Percentiles rank a stretch among this genome's conserved stretches.
Conservation (phyloP, 2,329 filamentous ascomycete genomes). For the Knoxdaviesia capensis region DNA sequence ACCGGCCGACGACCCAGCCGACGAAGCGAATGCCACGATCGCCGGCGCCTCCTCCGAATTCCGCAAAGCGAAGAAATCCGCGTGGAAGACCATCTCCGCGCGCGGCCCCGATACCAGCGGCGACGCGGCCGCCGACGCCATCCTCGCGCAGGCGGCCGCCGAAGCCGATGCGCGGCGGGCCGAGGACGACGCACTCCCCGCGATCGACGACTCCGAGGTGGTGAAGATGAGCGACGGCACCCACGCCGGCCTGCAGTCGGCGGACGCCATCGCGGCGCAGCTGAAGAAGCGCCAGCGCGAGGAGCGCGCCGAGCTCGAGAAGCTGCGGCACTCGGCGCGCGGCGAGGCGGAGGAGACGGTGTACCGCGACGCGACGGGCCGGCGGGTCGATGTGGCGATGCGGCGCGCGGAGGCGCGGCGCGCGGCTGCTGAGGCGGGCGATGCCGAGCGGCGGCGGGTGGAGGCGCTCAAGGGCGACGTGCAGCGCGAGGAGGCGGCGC, state of each 20-base stretch:
- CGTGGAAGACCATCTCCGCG: constrained; percentile 53
- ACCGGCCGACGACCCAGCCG: constrained; percentile 36
- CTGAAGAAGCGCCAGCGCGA: constrained; percentile 44
- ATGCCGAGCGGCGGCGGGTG: constrained; percentile 45
- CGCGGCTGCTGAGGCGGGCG: constrained; percentile 42
- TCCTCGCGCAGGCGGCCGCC: constrained; percentile 51
- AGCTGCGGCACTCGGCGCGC: constrained; percentile 15
- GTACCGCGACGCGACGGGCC: constrained; percentile 83
- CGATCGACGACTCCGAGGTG: constrained; percentile 25
- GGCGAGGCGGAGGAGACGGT: constrained; percentile 64
- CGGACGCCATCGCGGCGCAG: constrained; percentile 54
- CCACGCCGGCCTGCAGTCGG: constrained; percentile 70
- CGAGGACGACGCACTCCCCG: constrained; percentile 27
- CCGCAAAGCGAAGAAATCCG: constrained; percentile 55
- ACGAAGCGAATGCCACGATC: constrained; percentile 24
- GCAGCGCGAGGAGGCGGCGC: constrained; percentile 48
- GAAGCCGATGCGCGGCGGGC: constrained; percentile 35
- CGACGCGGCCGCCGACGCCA: constrained; percentile 54
- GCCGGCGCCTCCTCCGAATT: constrained; percentile 39
- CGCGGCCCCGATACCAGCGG: constrained; percentile 15
- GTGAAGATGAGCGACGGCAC: constrained; percentile 73
- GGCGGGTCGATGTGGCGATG: constrained; percentile 86
- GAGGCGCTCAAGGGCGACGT: constrained; percentile 69
- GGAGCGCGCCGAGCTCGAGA: constrained; percentile 33
- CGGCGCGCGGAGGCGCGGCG: constrained; percentile 71